Percentiles rank a stretch among this genome's conserved stretches.
Conservation (phyloP, 2,329 filamentous ascomycete species). For the Neophaeococcomyces mojaviensis region DNA sequence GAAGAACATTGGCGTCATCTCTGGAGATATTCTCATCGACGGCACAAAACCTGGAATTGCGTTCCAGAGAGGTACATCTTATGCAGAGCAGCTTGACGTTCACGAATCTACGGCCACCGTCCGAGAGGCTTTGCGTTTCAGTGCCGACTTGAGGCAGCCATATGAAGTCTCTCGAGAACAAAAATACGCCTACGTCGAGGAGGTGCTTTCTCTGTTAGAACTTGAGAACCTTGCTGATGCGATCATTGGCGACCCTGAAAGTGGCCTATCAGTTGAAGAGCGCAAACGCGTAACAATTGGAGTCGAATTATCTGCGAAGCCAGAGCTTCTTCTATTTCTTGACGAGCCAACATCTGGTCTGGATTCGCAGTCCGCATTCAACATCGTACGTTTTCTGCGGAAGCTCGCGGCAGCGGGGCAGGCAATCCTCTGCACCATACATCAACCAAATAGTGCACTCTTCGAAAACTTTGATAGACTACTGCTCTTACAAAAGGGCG, state of each 20-base stretch:
- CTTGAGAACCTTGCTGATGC: slow-evolving; percentile 61
- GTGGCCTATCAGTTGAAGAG: slow-evolving; percentile 50
- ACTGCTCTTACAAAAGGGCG: slow-evolving; percentile 68
- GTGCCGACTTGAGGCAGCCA: slow-evolving; percentile 56
- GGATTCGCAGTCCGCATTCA: slow-evolving; percentile 61
- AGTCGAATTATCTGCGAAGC: slow-evolving; percentile 56
- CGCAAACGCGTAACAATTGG: slow-evolving; percentile 50
- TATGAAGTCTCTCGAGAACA: slow-evolving; percentile 50
- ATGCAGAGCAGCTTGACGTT: slow-evolving; percentile 59
- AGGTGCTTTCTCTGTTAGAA: slow-evolving; percentile 57
- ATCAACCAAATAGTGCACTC: slow-evolving; percentile 77
- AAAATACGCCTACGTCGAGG: slow-evolving; percentile 60
- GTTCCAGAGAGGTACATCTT: slow-evolving; percentile 58
- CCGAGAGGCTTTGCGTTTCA: slow-evolving; percentile 60
- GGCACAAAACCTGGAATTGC: slow-evolving; percentile 49
- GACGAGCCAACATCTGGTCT: slow-evolving; percentile 60
- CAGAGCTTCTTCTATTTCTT: slow-evolving; percentile 52
- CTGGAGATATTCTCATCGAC: slow-evolving; percentile 56
- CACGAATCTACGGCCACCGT: slow-evolving; percentile 57
- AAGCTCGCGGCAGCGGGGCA: slow-evolving; percentile 66
- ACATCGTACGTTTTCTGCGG: slow-evolving; percentile 55
- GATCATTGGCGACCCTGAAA: slow-evolving; percentile 54
- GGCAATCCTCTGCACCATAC: slow-evolving; percentile 83
- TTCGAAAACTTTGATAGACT: slow-evolving; percentile 86
- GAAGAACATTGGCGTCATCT: slow-evolving; percentile 58